Evolutionary conservation across 257 asterid species (phyloP).

Genomic region (Scutellaria baicalensis): DNA sequence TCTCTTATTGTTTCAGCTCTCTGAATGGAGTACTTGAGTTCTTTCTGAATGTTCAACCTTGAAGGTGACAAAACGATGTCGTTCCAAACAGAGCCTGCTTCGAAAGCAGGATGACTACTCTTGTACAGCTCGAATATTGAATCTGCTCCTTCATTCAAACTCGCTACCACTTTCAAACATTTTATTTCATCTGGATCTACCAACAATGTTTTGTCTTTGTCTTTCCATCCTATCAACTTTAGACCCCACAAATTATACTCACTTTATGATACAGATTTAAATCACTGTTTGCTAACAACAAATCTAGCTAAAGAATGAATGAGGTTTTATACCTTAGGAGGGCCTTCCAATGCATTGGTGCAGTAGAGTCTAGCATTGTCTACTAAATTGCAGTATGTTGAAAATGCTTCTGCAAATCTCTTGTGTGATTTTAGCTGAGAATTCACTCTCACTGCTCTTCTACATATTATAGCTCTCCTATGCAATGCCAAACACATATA

Average conservation of each 20-base stretch:
- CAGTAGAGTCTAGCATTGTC: constrained; percentile 73
- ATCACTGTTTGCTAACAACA: background rate
- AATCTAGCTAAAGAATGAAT: background rate
- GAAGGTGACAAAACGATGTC: constrained; percentile 95
- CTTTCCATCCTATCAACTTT: constrained; percentile 96
- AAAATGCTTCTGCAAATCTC: constrained; percentile 80
- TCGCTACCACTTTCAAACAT: constrained; percentile 42
- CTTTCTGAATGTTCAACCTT: constrained; percentile 85
- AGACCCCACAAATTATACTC: background rate
- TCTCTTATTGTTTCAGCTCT: constrained; percentile 51
- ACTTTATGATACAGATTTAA: background rate
- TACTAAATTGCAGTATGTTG: constrained; percentile 69
- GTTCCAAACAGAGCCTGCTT: constrained; percentile 84
- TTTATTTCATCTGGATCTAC: constrained; percentile 87
- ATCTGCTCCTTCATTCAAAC: constrained; percentile 63
- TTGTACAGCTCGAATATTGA: constrained; percentile 69
- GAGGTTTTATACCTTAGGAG: constrained; percentile 71
- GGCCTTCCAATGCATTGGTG: constrained; percentile 83
- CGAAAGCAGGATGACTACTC: constrained; percentile 60
- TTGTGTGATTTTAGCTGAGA: constrained; percentile 87
- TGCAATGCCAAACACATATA: too few species aligned
- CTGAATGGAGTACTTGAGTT: constrained; percentile 80
- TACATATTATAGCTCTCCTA: constrained; percentile 88
- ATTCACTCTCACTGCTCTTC: constrained; percentile 88
- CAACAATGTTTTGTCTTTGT: constrained; percentile 74